These are phyloP conservation scores for Tubosaeta sp. DNA, from an alignment of 768 basidiomycete genomes.

Conservation along the genomic window DNA sequence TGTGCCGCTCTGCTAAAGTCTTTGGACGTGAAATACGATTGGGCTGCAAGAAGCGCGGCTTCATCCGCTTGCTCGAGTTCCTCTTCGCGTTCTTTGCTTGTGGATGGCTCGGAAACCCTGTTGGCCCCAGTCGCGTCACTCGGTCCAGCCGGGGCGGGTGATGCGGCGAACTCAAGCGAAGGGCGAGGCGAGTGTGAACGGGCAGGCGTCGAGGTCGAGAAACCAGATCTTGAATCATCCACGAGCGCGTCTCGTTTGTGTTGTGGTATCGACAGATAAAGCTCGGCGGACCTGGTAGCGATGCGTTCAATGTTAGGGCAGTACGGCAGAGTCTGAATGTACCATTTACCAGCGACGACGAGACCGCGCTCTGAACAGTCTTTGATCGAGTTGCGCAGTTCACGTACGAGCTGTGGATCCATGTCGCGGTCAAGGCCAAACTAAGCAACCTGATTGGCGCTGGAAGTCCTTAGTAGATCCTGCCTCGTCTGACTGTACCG, in stretches of 20 bases:
- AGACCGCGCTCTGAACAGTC: conserved; percentile 77
- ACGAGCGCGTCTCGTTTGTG: conserved; percentile 38
- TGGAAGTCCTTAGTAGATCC: not conserved
- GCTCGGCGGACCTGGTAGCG: conserved; percentile 65
- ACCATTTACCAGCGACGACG: conserved; percentile 75
- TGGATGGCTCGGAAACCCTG: conserved; percentile 8
- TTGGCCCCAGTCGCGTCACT: conserved; percentile 22
- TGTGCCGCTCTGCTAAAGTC: conserved; percentile 75
- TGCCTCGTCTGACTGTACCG: not conserved
- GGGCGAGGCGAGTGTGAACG: conserved; percentile 41
- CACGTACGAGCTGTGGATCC: conserved; percentile 49
- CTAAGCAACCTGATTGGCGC: not conserved
- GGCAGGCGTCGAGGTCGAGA: conserved; percentile 61
- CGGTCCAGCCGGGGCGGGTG: conserved; percentile 27
- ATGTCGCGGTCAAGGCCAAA: conserved; percentile 21
- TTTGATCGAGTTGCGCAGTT: conserved; percentile 57
- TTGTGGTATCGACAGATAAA: conserved; percentile 57
- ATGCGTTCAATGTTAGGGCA: conserved; percentile 12
- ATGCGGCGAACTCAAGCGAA: conserved; percentile 32
- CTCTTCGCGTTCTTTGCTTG: conserved; percentile 36
- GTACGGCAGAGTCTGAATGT: conserved; percentile 17
- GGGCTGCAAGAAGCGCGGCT: conserved; percentile 69
- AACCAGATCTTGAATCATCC: conserved; percentile 29
- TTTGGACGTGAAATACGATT: conserved; percentile 67
- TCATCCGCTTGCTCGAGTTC: conserved; percentile 58